Evolutionary conservation across 2,329 filamentous ascomycete species (phyloP), one percentile per base, ranked within the genome.

Genomic region (Epicoccum nigrum): DNA sequence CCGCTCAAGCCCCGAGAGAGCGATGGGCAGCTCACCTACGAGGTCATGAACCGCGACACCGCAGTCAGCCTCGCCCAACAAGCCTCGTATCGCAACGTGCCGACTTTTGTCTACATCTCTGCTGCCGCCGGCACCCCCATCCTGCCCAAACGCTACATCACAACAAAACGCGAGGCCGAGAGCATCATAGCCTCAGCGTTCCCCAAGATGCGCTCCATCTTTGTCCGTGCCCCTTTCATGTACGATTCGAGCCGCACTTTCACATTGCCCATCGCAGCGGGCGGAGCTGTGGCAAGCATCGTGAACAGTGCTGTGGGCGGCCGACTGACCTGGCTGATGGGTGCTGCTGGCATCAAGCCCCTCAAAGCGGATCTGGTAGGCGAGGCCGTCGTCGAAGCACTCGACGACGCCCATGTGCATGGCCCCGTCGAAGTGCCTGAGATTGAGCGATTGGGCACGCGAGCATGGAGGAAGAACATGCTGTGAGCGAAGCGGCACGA

Each of bases 31-130:
- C 80, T 96, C 65, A 97, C 93, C 15, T 99, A 99, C 77, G 94
- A 97, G 78, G 81, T 92, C 54, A 97, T 99, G 91, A 99, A 99
- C 77, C 84, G 94, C 50, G 93, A 97, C 76, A 82, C 82, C 77
- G 93, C 93, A 39, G 85, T 97, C 55, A 83, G 87, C 46, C 81
- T 97, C 12, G 94, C 93, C 12, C 85, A 87, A 66, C 89, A 93
- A 70, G 86, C 92, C 1, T 81, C 82, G 20, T 77, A 77, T 27
- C 83, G 85, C 53, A 80, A 84, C 28, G 86, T 87, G 12, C 76
- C 81, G 15, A 84, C 86, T 0, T 97, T 96, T 70, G 85, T 88
- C 53, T 97, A 91, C 78, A 87, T 99, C 55, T 96, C 92, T 28
- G 94, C 94, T 2, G 89, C 91, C 0, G 90, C 82, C 1, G 93